Conservation (phyloP, 805 yeast genomes). For the Candida chauliodis region DNA sequence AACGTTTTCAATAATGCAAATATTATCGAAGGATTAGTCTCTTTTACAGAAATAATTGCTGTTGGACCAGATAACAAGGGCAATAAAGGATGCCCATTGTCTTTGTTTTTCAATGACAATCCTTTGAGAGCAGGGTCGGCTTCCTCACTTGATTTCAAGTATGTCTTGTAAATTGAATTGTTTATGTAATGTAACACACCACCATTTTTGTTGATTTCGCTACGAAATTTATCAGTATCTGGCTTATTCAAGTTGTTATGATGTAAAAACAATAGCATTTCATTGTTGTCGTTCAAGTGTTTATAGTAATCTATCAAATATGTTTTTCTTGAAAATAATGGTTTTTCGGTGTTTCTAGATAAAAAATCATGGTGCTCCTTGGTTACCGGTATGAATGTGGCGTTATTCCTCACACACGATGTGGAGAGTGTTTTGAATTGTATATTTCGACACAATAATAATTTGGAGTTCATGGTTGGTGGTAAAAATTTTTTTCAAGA, state of each 20-base stretch:
- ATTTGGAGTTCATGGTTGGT: neutral
- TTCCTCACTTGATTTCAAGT: conserved; percentile 64
- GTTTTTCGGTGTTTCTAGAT: conserved; percentile 53
- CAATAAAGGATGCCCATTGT: conserved; percentile 60
- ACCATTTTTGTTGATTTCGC: conserved; percentile 60
- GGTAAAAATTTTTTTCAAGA: neutral
- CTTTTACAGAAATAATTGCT: conserved; percentile 66
- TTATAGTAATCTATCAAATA: conserved; percentile 79
- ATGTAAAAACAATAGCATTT: conserved; percentile 75
- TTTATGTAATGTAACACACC: conserved; percentile 68
- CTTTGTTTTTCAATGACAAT: conserved; percentile 43
- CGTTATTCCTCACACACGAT: neutral
- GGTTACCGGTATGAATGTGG: conserved; percentile 6
- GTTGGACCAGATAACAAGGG: conserved; percentile 82
- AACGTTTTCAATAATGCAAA: conserved; percentile 58
- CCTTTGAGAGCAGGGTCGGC: conserved; percentile 69
- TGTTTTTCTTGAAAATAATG: conserved; percentile 74
- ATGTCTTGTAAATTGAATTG: conserved; percentile 68
- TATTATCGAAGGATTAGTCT: conserved; percentile 67
- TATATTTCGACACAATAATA: neutral
- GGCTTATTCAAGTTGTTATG: conserved; percentile 73
- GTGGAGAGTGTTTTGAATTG: conserved; percentile 6
- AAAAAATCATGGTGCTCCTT: conserved; percentile 6
- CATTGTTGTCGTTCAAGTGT: conserved; percentile 59
- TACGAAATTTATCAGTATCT: conserved; percentile 65